Percentiles rank a stretch among this genome's conserved stretches.
Conservation (phyloP, 345 rosid species). For the Boechera stricta region DNA sequence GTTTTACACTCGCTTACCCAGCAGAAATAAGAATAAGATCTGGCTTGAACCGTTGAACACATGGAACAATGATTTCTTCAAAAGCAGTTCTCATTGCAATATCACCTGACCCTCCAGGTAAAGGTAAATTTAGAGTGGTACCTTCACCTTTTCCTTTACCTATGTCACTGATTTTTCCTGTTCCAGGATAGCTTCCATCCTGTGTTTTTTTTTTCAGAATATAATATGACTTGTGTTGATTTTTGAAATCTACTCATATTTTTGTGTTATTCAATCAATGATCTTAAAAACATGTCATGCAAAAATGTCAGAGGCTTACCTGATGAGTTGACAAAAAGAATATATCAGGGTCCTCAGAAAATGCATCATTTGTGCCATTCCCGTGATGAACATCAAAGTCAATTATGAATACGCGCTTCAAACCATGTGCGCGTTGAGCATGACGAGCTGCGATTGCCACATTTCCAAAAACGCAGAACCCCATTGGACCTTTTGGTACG, state of each 20-base stretch:
- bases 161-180: slow-evolving; percentile 74
- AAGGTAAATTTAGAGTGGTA: slow-evolving; percentile 78
- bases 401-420: slow-evolving; percentile 75
- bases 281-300: neutral
- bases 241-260: neutral
- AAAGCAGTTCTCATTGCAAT: slow-evolving; percentile 79
- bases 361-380: slow-evolving; percentile 91
- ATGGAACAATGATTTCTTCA: slow-evolving; percentile 86
- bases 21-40: slow-evolving; percentile 97
- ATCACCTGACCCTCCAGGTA: slow-evolving; percentile 98
- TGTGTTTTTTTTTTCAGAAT: slow-evolving; percentile 30
- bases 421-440: slow-evolving; percentile 73
- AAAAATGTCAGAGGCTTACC: slow-evolving; percentile 46
- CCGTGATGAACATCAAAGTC: slow-evolving; percentile 99
- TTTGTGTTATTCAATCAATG: slow-evolving; percentile 2
- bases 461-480: slow-evolving; percentile 93
- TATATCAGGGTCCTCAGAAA: slow-evolving; percentile 84
- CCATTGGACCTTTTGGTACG: slow-evolving; percentile 94
- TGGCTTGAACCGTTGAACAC: slow-evolving; percentile 89
- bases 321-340: slow-evolving; percentile 96
- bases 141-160: slow-evolving; percentile 94
- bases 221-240: neutral
- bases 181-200: slow-evolving; percentile 98
- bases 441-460: slow-evolving; percentile 94
- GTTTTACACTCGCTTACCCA: slow-evolving; percentile 58